Conservation (phyloP, 257 asterid species). For the Gynochthodes officinalis region DNA sequence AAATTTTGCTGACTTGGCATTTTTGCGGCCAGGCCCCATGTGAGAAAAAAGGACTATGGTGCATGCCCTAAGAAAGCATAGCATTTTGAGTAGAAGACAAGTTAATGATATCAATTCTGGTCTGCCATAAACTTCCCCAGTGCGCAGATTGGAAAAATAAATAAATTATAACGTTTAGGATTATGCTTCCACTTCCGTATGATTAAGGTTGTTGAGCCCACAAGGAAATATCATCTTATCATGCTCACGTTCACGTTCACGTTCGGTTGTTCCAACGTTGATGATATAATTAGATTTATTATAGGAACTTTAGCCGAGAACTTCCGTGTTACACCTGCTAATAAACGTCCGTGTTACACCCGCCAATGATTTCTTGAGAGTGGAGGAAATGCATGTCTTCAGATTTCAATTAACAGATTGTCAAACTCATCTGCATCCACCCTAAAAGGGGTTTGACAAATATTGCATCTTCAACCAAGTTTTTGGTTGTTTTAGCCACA, state of each 20-base stretch:
- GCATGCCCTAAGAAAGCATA: too few relatives aligned
- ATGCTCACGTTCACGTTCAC: not conserved
- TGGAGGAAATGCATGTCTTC: not conserved
- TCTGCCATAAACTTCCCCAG: slow-evolving; percentile 27
- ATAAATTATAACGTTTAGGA: not conserved
- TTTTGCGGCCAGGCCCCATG: too few relatives aligned
- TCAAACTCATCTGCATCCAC: not conserved
- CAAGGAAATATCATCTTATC: not conserved
- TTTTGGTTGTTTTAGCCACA: too few relatives aligned
- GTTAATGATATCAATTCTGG: slow-evolving; percentile 6
- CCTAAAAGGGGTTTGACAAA: too few relatives aligned
- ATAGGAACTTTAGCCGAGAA: too few relatives aligned
- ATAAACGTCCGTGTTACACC: too few relatives aligned
- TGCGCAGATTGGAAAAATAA: slow-evolving; percentile 6
- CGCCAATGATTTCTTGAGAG: not conserved
- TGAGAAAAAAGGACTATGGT: too few relatives aligned
- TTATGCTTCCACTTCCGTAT: slow-evolving; percentile 8
- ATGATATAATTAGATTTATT: too few relatives aligned
- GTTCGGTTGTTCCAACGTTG: too few relatives aligned
- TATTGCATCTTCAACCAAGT: too few relatives aligned
- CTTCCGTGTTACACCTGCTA: not conserved
- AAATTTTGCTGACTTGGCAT: too few relatives aligned
- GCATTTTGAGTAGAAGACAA: not conserved
- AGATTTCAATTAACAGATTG: not conserved
- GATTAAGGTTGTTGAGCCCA: not conserved